Evolutionary conservation across 1,284 basidiomycete genomes (phyloP).

Genomic region (Mycosarcoma mackinlayi): DNA sequence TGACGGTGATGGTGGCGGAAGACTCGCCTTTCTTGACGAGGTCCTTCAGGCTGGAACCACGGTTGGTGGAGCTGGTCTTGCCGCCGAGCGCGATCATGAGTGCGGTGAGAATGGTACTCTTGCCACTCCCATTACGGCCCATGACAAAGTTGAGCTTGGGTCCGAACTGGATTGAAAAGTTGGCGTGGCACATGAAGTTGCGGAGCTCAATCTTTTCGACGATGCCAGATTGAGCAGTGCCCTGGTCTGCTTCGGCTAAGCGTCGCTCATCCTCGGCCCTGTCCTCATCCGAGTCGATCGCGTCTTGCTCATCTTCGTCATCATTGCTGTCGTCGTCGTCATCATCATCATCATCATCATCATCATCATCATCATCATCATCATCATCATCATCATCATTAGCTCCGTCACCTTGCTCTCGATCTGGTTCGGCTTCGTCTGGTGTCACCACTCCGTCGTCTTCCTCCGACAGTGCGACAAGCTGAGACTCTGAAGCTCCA

Average conservation of each 20-base stretch:
- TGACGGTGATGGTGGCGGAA: conserved; percentile 80
- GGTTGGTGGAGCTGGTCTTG: conserved; percentile 82
- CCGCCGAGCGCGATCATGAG: conserved; percentile 93
- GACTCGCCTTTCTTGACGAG: conserved; percentile 89
- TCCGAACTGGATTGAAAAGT: conserved; percentile 79
- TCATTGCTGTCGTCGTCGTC: conserved; percentile 7
- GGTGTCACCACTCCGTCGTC: conserved; percentile 74
- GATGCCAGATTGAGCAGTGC: conserved; percentile 75
- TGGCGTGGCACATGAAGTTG: conserved; percentile 97
- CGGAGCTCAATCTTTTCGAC: conserved; percentile 86
- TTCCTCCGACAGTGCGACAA: neutral
- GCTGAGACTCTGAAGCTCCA: conserved; percentile 1
- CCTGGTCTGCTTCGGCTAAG: conserved; percentile 26
- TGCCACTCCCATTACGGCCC: conserved; percentile 79
- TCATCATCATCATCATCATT: conserved; percentile 9
- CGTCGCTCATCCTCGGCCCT: conserved; percentile 23
- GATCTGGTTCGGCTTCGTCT: conserved; percentile 19
- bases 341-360: conserved; percentile 17
- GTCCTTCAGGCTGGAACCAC: conserved; percentile 85
- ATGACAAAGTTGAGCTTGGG: conserved; percentile 97
- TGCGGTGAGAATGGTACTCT: conserved; percentile 92
- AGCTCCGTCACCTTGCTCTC: conserved; percentile 13
- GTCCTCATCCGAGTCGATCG: conserved; percentile 32
- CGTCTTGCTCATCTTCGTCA: conserved; percentile 36
- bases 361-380: conserved; percentile 28